These are phyloP conservation scores for Colletotrichum acutatum DNA, from an alignment of 2,329 filamentous ascomycete species.

Conservation along the genomic window DNA sequence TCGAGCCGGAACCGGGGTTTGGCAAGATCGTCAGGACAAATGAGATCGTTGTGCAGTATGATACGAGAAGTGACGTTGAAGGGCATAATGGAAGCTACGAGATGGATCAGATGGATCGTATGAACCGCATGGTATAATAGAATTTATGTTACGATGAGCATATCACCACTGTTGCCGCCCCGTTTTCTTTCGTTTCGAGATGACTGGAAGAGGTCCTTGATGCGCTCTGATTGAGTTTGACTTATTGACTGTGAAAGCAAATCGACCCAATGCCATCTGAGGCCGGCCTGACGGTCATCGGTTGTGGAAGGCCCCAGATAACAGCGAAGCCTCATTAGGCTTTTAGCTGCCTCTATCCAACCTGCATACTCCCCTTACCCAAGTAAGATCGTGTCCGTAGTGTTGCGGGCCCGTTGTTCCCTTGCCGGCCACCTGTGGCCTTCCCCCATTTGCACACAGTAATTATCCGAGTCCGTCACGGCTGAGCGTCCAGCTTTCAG, in stretches of 20 bases:
- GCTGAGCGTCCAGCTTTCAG: too few relatives aligned
- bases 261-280: too few relatives aligned
- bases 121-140: conserved; percentile 29
- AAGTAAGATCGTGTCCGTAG: too few relatives aligned
- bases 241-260: too few relatives aligned
- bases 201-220: too few relatives aligned
- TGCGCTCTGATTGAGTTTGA: too few relatives aligned
- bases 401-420: not conserved
- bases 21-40: conserved; percentile 38
- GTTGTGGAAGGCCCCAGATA: too few relatives aligned
- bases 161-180: not conserved
- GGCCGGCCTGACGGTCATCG: too few relatives aligned
- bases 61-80: conserved; percentile 13
- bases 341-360: not conserved
- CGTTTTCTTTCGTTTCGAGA: not conserved
- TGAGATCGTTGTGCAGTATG: conserved; percentile 37
- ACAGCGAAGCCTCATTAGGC: not conserved
- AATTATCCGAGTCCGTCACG: too few relatives aligned
- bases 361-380: not conserved
- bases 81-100: conserved; percentile 11
- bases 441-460: too few relatives aligned
- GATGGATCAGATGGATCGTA: conserved; percentile 24
- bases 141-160: not conserved
- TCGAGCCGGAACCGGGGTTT: conserved; percentile 9
- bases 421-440: too few relatives aligned